phyloP scores from a whole-genome alignment of 2,329 filamentous ascomycete species.

The Pseudohalonectria lignicola region DNA sequence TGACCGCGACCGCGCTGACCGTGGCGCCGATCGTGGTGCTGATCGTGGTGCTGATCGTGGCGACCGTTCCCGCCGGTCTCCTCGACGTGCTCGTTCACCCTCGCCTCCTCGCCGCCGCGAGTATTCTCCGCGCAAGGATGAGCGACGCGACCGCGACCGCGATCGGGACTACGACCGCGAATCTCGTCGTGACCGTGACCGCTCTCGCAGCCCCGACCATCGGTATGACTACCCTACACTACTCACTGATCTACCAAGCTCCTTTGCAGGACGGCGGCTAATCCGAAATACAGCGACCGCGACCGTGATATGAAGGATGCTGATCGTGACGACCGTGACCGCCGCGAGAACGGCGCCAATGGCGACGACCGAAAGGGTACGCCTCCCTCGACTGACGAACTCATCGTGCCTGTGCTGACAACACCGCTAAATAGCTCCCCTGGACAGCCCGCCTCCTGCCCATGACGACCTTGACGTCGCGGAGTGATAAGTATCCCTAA shows the following conservation, averaged over 20 bases:
- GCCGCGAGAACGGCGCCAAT: constrained; percentile 67
- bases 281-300: constrained; percentile 29
- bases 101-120: constrained; percentile 73
- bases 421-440: constrained; percentile 14
- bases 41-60: constrained; percentile 1
- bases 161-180: constrained; percentile 59
- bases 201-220: constrained; percentile 59
- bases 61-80: constrained; percentile 36
- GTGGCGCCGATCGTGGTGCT: constrained; percentile 27
- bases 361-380: constrained; percentile 86
- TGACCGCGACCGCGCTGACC: constrained; percentile 51
- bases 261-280: too few species aligned
- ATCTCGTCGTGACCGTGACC: constrained; percentile 55
- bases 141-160: constrained; percentile 65
- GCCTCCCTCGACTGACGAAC: constrained; percentile 13
- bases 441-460: constrained; percentile 70
- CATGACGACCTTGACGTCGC: constrained; percentile 96
- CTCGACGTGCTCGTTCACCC: constrained; percentile 56
- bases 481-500: constrained; percentile 38
- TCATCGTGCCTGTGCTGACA: constrained; percentile 12
- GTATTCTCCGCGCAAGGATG: constrained; percentile 81
- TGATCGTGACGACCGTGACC: constrained; percentile 61
- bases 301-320: constrained; percentile 45
- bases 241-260: not conserved
- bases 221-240: too few species aligned